A percentile compares a stretch with the other conserved stretches of the same genome.
These are phyloP conservation scores for Botrytis fragariae DNA, from an alignment of 2,329 filamentous ascomycete species.

Conservation along the genomic window DNA sequence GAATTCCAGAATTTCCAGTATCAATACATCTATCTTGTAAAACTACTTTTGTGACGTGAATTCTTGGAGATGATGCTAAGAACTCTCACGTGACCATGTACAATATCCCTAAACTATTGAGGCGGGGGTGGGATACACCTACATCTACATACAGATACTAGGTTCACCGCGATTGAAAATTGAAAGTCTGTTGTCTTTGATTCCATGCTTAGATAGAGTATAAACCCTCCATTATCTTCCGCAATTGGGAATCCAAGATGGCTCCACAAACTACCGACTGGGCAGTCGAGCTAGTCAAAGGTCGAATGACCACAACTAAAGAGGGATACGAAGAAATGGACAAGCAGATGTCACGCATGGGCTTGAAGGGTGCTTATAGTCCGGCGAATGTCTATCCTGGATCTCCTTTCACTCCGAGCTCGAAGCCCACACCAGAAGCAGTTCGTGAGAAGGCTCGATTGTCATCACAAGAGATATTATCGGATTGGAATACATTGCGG, in stretches of 20 bases:
- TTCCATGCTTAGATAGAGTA: too few species aligned
- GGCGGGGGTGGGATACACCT: neutral
- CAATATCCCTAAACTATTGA: neutral
- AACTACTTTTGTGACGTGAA: neutral
- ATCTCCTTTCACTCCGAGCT: neutral
- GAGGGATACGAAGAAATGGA: neutral
- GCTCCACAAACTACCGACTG: neutral
- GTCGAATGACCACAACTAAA: neutral
- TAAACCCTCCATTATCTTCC: too few species aligned
- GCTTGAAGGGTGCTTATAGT: neutral
- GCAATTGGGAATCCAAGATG: too few species aligned
- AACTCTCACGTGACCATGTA: neutral
- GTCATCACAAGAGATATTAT: neutral
- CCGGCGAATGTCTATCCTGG: neutral
- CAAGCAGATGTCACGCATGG: neutral
- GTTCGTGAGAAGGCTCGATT: neutral
- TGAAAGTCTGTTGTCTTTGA: too few species aligned
- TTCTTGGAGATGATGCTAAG: fast-evolving
- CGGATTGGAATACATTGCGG: neutral
- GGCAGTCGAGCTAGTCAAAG: neutral
- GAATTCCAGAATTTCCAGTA: too few species aligned
- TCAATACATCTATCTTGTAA: neutral
- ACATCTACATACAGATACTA: neutral
- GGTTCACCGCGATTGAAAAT: neutral
- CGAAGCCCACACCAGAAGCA: neutral